Percentiles rank a stretch among this genome's conserved stretches.
phyloP scores from a whole-genome alignment of 306 rosid genomes.

The Alnus glutinosa region DNA sequence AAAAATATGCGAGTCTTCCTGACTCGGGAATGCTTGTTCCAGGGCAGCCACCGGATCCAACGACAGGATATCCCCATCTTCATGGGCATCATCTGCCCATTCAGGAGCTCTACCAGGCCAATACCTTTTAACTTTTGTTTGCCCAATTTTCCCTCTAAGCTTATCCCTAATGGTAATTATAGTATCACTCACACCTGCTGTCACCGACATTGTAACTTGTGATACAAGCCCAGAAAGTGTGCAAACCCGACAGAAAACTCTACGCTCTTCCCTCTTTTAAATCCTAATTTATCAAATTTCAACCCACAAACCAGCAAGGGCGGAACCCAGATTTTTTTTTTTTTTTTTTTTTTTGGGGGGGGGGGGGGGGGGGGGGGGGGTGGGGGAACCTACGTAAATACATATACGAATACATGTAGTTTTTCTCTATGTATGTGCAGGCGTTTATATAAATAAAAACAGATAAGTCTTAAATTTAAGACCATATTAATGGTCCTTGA shows the following conservation, averaged over 20 bases:
- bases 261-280: conserved; percentile 7
- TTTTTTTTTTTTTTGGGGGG: too few species aligned
- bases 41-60: conserved; percentile 59
- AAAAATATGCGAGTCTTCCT: conserved; percentile 47
- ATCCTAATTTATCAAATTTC: conserved; percentile 21
- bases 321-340: too few species aligned
- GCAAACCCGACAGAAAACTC: conserved; percentile 2
- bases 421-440: too few species aligned
- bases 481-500: too few species aligned
- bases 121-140: conserved; percentile 83
- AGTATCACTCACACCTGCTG: conserved; percentile 95
- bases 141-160: conserved; percentile 92
- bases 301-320: not conserved
- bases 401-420: too few species aligned
- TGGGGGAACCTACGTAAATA: too few species aligned
- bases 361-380: too few species aligned
- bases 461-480: too few species aligned
- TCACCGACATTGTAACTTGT: conserved; percentile 69
- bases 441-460: too few species aligned
- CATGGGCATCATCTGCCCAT: conserved; percentile 80
- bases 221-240: conserved; percentile 5
- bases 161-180: conserved; percentile 85
- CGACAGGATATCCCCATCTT: conserved; percentile 64
- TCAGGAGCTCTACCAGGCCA: conserved; percentile 98
- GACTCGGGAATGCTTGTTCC: conserved; percentile 72